Conservation (phyloP, 805 yeast genomes). For the Starmerella powellii region DNA sequence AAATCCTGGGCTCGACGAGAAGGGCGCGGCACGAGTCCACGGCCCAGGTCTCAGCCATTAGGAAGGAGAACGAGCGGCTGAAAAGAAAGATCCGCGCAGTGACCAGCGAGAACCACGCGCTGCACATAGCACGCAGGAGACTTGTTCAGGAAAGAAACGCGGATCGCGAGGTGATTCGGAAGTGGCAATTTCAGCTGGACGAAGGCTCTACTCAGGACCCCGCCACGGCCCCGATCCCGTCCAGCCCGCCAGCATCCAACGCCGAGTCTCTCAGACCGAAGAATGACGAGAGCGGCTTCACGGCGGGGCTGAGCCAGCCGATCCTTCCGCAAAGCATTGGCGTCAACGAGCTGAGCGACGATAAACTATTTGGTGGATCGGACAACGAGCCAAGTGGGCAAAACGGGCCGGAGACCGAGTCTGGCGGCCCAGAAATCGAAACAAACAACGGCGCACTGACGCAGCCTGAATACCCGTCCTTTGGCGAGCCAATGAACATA, state of each 20-base stretch:
- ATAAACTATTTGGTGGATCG: not conserved
- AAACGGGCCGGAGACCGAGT: not conserved
- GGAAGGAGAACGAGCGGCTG: not conserved
- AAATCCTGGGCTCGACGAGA: too few species aligned
- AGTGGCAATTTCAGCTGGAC: conserved; percentile 6
- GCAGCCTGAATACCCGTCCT: too few species aligned
- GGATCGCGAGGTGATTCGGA: conserved; percentile 5
- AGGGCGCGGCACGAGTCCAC: too few species aligned
- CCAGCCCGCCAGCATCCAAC: conserved; percentile 7
- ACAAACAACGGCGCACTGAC: too few species aligned
- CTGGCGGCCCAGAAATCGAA: too few species aligned
- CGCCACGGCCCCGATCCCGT: not conserved
- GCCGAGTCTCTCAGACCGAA: too few species aligned
- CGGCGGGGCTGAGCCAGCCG: conserved; percentile 4
- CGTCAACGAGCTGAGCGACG: not conserved
- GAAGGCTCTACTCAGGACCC: conserved; percentile 6
- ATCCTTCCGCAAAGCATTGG: conserved; percentile 11
- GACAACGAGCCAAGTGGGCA: not conserved
- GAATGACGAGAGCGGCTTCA: not conserved
- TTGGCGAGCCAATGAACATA: too few species aligned
- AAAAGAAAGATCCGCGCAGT: not conserved
- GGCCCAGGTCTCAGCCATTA: not conserved
- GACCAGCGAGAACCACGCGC: conserved; percentile 5
- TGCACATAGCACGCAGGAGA: conserved; percentile 1
- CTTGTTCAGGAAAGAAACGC: conserved; percentile 3